Evolutionary conservation across 192 early-diverging fungal genomes (phyloP).

Genomic region (Backusella psychrophila): DNA sequence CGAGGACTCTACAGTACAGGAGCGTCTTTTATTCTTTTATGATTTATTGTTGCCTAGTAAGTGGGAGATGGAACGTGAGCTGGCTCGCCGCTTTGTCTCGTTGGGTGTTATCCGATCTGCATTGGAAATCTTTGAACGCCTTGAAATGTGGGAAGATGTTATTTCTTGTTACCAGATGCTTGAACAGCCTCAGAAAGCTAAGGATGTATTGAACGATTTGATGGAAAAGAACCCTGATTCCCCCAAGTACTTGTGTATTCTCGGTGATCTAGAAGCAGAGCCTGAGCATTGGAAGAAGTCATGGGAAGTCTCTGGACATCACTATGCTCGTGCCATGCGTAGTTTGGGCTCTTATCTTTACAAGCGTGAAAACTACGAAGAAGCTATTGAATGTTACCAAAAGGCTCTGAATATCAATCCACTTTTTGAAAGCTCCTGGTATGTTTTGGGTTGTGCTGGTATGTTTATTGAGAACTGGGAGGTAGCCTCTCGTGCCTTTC

Average conservation of each 20-base stretch:
- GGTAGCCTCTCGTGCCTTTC: slow-evolving; percentile 71
- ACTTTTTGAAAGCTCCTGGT: slow-evolving; percentile 96
- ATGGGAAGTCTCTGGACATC: slow-evolving; percentile 82
- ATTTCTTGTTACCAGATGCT: slow-evolving; percentile 86
- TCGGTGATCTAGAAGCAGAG: slow-evolving; percentile 85
- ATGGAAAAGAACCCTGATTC: slow-evolving; percentile 59
- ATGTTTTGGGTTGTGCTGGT: slow-evolving; percentile 91
- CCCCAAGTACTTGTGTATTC: slow-evolving; percentile 84
- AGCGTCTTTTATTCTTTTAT: slow-evolving; percentile 82
- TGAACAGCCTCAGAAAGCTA: slow-evolving; percentile 85
- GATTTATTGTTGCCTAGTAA: slow-evolving; percentile 81
- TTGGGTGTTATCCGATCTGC: slow-evolving; percentile 90
- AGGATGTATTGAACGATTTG: slow-evolving; percentile 68
- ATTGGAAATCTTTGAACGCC: slow-evolving; percentile 89
- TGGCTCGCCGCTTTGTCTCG: slow-evolving; percentile 79
- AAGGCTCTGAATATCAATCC: slow-evolving; percentile 90
- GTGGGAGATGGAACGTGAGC: slow-evolving; percentile 95
- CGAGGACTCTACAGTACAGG: slow-evolving; percentile 65
- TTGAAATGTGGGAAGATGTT: slow-evolving; percentile 96
- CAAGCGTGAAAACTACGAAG: slow-evolving; percentile 57
- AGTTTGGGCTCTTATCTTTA: slow-evolving; percentile 84
- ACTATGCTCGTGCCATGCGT: slow-evolving; percentile 94
- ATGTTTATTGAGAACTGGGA: slow-evolving; percentile 80
- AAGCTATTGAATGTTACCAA: slow-evolving; percentile 72
- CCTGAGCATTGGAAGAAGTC: slow-evolving; percentile 80